Percentiles rank a stretch among this genome's conserved stretches.
phyloP scores from a whole-genome alignment of 371 early-diverging fungal species.

The Massospora cicadina region DNA sequence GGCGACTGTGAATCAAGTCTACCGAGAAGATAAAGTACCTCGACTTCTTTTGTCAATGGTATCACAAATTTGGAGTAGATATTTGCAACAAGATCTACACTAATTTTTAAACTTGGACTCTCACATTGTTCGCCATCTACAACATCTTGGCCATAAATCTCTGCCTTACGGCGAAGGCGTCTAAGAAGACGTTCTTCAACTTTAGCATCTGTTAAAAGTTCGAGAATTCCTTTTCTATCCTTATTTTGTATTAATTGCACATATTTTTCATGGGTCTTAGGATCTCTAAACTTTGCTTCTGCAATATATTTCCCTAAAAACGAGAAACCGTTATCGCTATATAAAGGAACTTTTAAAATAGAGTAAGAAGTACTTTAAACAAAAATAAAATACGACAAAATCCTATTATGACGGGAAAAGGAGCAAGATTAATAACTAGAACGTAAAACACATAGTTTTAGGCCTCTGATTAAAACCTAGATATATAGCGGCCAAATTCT shows the following conservation, averaged over 20 bases:
- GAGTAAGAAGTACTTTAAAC: too few species aligned
- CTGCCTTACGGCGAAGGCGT: constrained; percentile 68
- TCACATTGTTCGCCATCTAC: constrained; percentile 16
- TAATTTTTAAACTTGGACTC: constrained; percentile 28
- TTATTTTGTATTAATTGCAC: constrained; percentile 54
- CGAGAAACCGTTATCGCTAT: too few species aligned
- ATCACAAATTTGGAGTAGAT: constrained; percentile 78
- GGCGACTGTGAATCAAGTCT: constrained; percentile 22
- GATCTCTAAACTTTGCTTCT: constrained; percentile 84
- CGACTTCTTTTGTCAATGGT: constrained; percentile 77
- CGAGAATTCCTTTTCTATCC: constrained; percentile 60
- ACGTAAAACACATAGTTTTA: neutral
- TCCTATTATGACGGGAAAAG: constrained; percentile 1
- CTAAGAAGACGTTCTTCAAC: constrained; percentile 70
- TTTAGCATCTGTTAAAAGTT: constrained; percentile 60
- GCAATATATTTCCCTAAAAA: constrained; percentile 78
- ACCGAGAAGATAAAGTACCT: constrained; percentile 74
- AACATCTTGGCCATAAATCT: constrained; percentile 80
- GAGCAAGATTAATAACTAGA: constrained; percentile 4
- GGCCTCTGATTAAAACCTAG: too few species aligned
- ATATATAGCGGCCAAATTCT: too few species aligned
- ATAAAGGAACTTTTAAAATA: too few species aligned
- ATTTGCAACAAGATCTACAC: constrained; percentile 59
- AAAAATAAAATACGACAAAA: too few species aligned
- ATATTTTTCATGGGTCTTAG: constrained; percentile 46